Conservation (phyloP, 345 rosid genomes). For the Geranium rotundifolium region DNA sequence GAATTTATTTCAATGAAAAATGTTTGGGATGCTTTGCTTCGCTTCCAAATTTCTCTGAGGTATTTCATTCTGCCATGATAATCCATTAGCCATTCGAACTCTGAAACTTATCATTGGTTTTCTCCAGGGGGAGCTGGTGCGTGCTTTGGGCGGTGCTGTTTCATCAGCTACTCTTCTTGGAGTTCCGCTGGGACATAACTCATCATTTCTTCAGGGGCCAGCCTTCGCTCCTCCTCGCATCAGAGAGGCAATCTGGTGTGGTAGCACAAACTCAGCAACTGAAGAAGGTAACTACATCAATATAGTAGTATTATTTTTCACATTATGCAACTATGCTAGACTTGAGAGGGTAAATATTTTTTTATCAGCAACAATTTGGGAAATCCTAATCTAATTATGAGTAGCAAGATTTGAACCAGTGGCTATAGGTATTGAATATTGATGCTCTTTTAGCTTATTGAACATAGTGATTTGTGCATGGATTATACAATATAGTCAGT, state of each 20-base stretch:
- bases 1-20: too few species aligned
- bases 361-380: too few species aligned
- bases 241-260: slow-evolving; percentile 98
- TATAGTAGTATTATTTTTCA: not conserved
- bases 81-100: not conserved
- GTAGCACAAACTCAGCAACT: slow-evolving; percentile 84
- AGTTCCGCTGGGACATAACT: slow-evolving; percentile 92
- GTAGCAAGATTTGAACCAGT: too few species aligned
- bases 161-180: slow-evolving; percentile 80
- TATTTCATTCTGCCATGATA: too few species aligned
- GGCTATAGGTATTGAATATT: too few species aligned
- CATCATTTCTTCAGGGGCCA: slow-evolving; percentile 97
- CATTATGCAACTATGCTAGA: too few species aligned
- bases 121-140: slow-evolving; percentile 73
- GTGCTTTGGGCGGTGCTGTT: slow-evolving; percentile 66
- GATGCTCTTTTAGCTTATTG: too few species aligned
- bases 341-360: slow-evolving; percentile 33
- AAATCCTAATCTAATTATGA: not conserved
- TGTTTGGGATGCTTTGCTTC: too few species aligned
- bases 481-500: too few species aligned
- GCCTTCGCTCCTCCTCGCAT: slow-evolving; percentile 98
- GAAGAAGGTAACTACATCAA: slow-evolving; percentile 60
- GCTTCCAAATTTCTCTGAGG: too few species aligned
- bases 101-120: slow-evolving; percentile 1
- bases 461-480: too few species aligned